Conservation (phyloP, 140 eudicot species). For the Anethum foeniculum region DNA sequence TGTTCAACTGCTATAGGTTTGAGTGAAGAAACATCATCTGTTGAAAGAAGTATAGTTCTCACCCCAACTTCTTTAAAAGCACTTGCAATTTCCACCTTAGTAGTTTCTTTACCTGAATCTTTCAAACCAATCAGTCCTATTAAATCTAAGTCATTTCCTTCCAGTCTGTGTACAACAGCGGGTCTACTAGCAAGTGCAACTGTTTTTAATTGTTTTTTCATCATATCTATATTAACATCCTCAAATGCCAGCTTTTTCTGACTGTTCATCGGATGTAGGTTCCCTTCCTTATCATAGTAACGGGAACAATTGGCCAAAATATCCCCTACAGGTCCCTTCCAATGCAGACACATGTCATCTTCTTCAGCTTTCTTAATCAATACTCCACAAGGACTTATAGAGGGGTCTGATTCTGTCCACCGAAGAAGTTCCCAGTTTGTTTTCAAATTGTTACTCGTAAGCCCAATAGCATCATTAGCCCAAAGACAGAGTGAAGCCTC, state of each 20-base stretch:
- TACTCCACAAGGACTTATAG: neutral
- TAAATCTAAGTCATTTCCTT: constrained; percentile 19
- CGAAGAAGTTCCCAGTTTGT: neutral
- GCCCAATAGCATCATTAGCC: constrained; percentile 25
- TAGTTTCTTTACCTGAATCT: constrained; percentile 2
- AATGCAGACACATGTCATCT: constrained; percentile 12
- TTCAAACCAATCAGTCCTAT: constrained; percentile 33
- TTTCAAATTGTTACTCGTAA: constrained; percentile 3
- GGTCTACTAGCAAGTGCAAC: constrained; percentile 30
- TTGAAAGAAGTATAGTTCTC: constrained; percentile 22
- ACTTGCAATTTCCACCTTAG: neutral
- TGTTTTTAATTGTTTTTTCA: constrained; percentile 1
- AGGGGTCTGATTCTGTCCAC: neutral
- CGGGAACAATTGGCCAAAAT: constrained; percentile 21
- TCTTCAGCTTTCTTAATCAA: constrained; percentile 9
- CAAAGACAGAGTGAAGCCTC: constrained; percentile 9
- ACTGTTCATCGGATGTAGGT: constrained; percentile 12
- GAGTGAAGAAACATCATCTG: constrained; percentile 20
- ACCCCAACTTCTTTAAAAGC: constrained; percentile 15
- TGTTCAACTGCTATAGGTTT: neutral
- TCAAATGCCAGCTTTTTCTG: neutral
- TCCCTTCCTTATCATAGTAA: constrained; percentile 30
- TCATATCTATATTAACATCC: neutral
- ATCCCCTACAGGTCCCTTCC: constrained; percentile 19
- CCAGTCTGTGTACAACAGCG: neutral